Conservation (phyloP, 2,329 filamentous ascomycete species). For the Fusarium sp. region DNA sequence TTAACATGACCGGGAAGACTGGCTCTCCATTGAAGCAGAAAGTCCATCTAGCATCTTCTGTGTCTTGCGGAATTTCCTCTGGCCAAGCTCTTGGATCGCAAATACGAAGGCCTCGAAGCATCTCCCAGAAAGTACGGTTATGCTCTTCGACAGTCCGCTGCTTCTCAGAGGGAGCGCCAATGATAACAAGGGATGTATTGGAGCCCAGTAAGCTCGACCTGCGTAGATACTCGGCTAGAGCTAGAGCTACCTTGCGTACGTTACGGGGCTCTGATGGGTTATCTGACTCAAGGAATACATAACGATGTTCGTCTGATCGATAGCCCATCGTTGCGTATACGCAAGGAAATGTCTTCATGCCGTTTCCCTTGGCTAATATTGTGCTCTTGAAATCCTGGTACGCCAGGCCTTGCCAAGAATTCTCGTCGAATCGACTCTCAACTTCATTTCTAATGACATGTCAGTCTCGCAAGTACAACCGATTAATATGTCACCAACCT, state of each 20-base stretch:
- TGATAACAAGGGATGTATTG: constrained; percentile 4
- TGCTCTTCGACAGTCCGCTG: constrained; percentile 1
- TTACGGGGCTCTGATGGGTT: constrained; percentile 3
- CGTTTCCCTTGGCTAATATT: neutral
- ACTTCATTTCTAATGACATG: neutral
- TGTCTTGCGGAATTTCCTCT: constrained; percentile 4
- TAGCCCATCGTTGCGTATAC: constrained; percentile 12
- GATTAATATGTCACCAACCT: neutral
- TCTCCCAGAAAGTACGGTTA: constrained; percentile 15
- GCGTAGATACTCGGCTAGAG: constrained; percentile 6
- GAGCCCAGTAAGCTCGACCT: neutral
- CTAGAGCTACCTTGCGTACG: constrained; percentile 3
- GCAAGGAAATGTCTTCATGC: constrained; percentile 5
- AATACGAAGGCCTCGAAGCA: constrained; percentile 12
- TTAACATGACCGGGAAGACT: constrained; percentile 12
- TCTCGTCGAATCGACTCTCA: neutral
- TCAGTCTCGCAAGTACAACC: neutral
- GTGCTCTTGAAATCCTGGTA: constrained; percentile 8
- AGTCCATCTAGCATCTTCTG: constrained; percentile 1
- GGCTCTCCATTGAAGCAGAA: constrained; percentile 15
- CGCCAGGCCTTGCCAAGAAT: constrained; percentile 13
- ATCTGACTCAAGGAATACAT: constrained; percentile 13
- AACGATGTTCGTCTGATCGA: constrained; percentile 5
- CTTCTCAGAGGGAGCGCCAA: constrained; percentile 1
- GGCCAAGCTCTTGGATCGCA: constrained; percentile 10